Base-by-base conservation (phyloP, 2,329 filamentous ascomycete genomes). In the Pyrenophora seminiperda region DNA sequence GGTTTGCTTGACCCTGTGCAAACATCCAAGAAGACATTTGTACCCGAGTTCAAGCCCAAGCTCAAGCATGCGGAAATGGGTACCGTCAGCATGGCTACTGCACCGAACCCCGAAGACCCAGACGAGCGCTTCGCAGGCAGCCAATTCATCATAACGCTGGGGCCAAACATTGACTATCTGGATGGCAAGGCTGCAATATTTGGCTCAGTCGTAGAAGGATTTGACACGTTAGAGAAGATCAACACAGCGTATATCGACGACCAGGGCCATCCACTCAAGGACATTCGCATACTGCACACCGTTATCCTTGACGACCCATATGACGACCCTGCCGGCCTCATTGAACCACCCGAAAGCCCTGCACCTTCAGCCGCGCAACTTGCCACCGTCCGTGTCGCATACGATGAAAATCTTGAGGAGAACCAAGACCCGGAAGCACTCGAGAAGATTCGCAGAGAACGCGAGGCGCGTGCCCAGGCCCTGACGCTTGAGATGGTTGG, bases 61-160 rank as follows among this genome's bases (percentile, higher is more conserved):
- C 77, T 96, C 62, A 96, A 94, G 73, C 94, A 99, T 73, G 77
- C 83, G 32, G 90, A 96, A 72, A 86, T 89, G 61, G 93, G 93
- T 46, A 97, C 91, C 11, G 92, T 99, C 54, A 97, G 92, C 77
- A 96, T 97, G 91, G 94, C 93, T n/a, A 97, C 93, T 0, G 90
- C 86, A 14, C 87, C 89, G 1, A 84, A 87, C 7, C 77, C 86
- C 3, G 81, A 82, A 13, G 89, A 97, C 66, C 87, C 90, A 2
- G 91, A 97, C 62, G 85, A 86, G 51, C 85, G 91, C 24, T 77
- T 96, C 36, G 91, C 91, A 0, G 91, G 83, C 5, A 96, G 91
- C 63, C 93, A 99, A 71, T 99, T 99, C 71, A 87, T 97, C 65
- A 85, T 99, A 53, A 97, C 93, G 0, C 80, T 97, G 3, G 91